Evolutionary conservation across 2,329 filamentous ascomycete species (phyloP).

Genomic region (Emergomyces africanus): DNA sequence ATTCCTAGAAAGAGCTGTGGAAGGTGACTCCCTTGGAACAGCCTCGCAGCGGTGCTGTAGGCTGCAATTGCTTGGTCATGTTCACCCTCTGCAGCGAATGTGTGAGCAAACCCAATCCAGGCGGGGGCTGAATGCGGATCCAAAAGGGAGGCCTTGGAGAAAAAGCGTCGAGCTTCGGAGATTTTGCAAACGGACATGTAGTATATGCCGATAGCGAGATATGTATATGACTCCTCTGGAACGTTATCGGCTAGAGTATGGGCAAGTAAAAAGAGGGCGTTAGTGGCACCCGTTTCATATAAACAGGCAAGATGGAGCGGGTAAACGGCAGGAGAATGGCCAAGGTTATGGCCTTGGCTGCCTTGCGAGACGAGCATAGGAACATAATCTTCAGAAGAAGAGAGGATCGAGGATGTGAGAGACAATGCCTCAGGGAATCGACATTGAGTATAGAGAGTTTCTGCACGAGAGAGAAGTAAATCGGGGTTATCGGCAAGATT

Average conservation of each 20-base stretch:
- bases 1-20: slow-evolving; percentile 94
- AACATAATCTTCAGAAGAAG: slow-evolving; percentile 67
- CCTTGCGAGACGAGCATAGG: slow-evolving; percentile 15
- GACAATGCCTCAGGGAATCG: slow-evolving; percentile 76
- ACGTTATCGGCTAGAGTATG: slow-evolving; percentile 89
- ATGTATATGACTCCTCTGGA: slow-evolving; percentile 80
- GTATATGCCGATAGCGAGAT: slow-evolving; percentile 90
- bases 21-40: slow-evolving; percentile 95
- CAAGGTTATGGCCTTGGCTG: slow-evolving; percentile 25
- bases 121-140: slow-evolving; percentile 94
- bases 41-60: slow-evolving; percentile 83
- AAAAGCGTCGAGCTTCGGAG: slow-evolving; percentile 86
- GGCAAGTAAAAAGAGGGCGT: slow-evolving; percentile 78
- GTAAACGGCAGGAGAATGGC: slow-evolving; percentile 48
- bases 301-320: slow-evolving; percentile 86
- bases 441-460: slow-evolving; percentile 88
- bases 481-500: slow-evolving; percentile 77
- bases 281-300: slow-evolving; percentile 75
- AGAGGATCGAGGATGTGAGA: slow-evolving; percentile 72
- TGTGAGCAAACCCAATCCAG: slow-evolving; percentile 98
- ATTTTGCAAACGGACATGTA: slow-evolving; percentile 84
- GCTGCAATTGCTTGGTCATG: slow-evolving; percentile 97
- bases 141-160: slow-evolving; percentile 95
- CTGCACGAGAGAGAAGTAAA: slow-evolving; percentile 76
- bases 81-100: slow-evolving; percentile 92